Percentiles rank a stretch among this genome's conserved stretches.
Evolutionary conservation across 805 yeast genomes (phyloP).

Genomic region (Deakozyma indianensis): DNA sequence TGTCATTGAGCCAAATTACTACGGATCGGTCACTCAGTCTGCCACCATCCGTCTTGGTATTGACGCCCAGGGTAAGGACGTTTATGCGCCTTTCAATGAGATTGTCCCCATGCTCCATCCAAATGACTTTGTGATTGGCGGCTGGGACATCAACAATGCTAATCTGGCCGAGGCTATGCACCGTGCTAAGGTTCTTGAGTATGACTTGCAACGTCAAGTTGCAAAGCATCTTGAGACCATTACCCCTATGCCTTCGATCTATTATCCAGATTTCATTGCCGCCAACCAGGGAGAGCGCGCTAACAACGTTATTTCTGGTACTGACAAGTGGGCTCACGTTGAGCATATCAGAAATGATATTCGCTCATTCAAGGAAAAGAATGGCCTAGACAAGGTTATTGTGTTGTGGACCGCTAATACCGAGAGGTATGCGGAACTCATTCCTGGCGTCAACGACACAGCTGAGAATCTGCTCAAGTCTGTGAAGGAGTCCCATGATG

Average conservation of each 20-base stretch:
- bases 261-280: constrained; percentile 95
- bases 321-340: constrained; percentile 79
- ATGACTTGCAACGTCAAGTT: constrained; percentile 66
- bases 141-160: constrained; percentile 82
- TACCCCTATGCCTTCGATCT: constrained; percentile 69
- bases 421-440: constrained; percentile 73
- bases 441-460: constrained; percentile 75
- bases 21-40: constrained; percentile 88
- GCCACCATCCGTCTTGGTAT: constrained; percentile 84
- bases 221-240: constrained; percentile 44
- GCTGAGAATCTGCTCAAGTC: constrained; percentile 63
- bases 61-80: constrained; percentile 68
- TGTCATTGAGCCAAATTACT: constrained; percentile 62
- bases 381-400: constrained; percentile 71
- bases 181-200: constrained; percentile 78
- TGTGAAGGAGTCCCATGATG: constrained; percentile 65
- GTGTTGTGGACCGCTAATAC: constrained; percentile 97
- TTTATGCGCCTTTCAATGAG: constrained; percentile 84
- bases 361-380: constrained; percentile 53
- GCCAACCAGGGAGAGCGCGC: constrained; percentile 89
- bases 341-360: constrained; percentile 77
- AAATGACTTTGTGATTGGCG: constrained; percentile 77
- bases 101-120: constrained; percentile 82
- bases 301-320: constrained; percentile 61
- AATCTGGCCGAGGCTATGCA: constrained; percentile 66